phyloP scores from a whole-genome alignment of 331 rosid genomes.

The Quercus lobata region DNA sequence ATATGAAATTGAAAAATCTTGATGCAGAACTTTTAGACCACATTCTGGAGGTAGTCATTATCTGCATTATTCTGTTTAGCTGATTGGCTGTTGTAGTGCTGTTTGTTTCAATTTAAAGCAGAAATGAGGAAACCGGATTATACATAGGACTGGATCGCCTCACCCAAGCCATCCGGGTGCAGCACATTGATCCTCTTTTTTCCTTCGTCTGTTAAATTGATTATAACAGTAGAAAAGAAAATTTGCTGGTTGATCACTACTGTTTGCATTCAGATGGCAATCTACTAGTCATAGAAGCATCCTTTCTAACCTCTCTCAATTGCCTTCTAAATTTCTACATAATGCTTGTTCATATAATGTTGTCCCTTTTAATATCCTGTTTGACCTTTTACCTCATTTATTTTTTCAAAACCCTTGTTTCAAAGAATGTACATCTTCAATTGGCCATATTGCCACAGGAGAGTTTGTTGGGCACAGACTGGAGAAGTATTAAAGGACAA shows the following conservation, averaged over 20 bases:
- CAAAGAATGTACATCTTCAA: not conserved
- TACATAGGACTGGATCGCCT: not conserved
- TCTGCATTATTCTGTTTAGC: not conserved
- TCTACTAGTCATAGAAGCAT: not conserved
- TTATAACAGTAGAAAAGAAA: not conserved
- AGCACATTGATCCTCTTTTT: not conserved
- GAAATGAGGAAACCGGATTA: not conserved
- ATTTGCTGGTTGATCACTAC: not conserved
- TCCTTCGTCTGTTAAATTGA: not conserved
- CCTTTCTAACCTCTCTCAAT: not conserved
- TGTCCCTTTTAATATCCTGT: not conserved
- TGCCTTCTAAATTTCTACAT: not conserved
- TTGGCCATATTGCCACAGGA: conserved; percentile 49
- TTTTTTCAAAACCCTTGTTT: conserved; percentile 6
- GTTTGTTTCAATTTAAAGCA: not conserved
- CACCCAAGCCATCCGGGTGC: not conserved
- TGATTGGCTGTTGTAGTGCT: not conserved
- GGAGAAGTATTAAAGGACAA: conserved; percentile 89
- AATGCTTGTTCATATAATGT: not conserved
- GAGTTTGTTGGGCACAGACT: conserved; percentile 55
- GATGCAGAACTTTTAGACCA: not conserved
- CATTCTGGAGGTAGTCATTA: not conserved
- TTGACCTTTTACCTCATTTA: not conserved
- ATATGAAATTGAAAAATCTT: not conserved
- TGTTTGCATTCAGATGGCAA: not conserved